Base-by-base conservation (phyloP, 495 filamentous ascomycete species). In the Penicillium manginii region DNA sequence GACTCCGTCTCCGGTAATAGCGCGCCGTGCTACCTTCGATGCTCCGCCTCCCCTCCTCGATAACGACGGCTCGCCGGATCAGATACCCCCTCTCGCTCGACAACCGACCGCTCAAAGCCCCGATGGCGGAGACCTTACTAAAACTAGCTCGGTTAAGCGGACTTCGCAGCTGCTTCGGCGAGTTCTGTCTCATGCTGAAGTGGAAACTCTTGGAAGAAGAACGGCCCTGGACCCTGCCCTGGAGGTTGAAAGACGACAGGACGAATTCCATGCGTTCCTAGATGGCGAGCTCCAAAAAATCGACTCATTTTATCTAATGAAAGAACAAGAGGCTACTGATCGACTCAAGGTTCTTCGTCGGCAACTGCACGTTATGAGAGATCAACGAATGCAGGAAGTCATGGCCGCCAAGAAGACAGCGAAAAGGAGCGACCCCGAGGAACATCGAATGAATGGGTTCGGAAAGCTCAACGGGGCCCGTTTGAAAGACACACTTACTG, bases 281-380 rank as follows among this genome's bases (percentile, higher is more conserved):
- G 90, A 96, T 64, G 73, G 68, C 19, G 88, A 97, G 68, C 73
- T 97, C n/a, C 73, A 84, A 37, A 97, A 96, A 72, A 89, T 96
- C 39, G 91, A 96, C 63, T 70, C 79, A 0, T 97, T 96, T 69
- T 96, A 97, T 76, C 84, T 82, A 60, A 73, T 78, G 66, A 96
- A 93, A 64, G 92, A 96, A 67, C 79, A 88, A 18, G 90, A 96
- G 66, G 90, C 92, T 3, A 84, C 83, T 2, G 75, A 86, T 37
- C 83, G 92, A 11, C 73, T 96, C n/a, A 68, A 75, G 7, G 72
- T 86, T 14, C 80, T 97, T 26, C 82, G 89, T 31, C 85, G 89
- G 23, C 92, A 97, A 68, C 76, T 97, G 42, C 92, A 93, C 64
- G 84, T 92, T 55, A 94, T 97, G 92, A 81, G 91, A 21, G 89